Percentiles rank a stretch among this genome's conserved stretches.
phyloP scores from a whole-genome alignment of 2,329 filamentous ascomycete genomes.

The Chaetomium sp. region DNA sequence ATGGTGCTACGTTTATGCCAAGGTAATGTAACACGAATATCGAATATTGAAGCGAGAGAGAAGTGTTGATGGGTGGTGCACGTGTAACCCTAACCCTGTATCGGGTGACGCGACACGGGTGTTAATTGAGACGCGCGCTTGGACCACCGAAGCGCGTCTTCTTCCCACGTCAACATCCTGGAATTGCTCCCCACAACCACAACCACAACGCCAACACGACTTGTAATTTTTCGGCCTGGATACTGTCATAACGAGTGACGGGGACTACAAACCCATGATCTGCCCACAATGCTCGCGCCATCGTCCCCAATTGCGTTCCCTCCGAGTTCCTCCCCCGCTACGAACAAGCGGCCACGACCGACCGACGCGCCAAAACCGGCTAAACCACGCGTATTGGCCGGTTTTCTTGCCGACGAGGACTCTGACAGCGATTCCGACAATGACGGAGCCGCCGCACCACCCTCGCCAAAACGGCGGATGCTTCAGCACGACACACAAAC shows the following conservation, averaged over 20 bases:
- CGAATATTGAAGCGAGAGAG: background rate
- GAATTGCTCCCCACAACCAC: background rate
- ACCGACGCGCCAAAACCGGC: conserved; percentile 26
- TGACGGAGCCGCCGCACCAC: conserved; percentile 25
- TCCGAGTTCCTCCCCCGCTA: conserved; percentile 26
- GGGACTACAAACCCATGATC: background rate
- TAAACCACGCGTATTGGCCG: conserved; percentile 33
- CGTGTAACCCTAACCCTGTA: background rate
- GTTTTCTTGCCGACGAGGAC: conserved; percentile 40
- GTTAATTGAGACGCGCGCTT: background rate
- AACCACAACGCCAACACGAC: background rate
- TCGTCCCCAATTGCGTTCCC: conserved; percentile 26
- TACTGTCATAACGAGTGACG: background rate
- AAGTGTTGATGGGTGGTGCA: too few relatives aligned
- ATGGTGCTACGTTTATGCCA: too few relatives aligned
- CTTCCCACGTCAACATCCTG: background rate
- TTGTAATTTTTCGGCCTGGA: background rate
- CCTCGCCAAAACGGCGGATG: conserved; percentile 40
- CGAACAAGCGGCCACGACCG: conserved; percentile 33
- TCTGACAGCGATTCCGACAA: conserved; percentile 36
- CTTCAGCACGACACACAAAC: conserved; percentile 26
- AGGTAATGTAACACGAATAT: too few relatives aligned
- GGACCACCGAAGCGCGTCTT: background rate
- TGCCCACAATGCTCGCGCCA: conserved; percentile 19
- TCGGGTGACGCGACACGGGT: background rate